Base-by-base conservation (phyloP, 768 basidiomycete genomes). In the Agaricus sinodeliciosus region DNA sequence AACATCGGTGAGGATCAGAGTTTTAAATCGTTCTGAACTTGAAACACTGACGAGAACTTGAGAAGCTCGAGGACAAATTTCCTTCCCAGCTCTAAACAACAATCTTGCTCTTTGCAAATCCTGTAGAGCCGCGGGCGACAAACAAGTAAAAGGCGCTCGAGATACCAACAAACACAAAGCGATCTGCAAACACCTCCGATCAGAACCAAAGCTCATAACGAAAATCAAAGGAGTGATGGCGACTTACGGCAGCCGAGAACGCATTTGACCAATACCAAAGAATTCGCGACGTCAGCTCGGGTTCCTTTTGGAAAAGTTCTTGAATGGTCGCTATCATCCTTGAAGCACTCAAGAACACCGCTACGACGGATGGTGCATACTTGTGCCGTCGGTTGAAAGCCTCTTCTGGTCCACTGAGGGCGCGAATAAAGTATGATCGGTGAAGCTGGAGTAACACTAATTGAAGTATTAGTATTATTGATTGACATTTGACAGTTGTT, bases 361-460 rank as follows among this genome's bases (percentile, higher is more conserved):
- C 84, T 11, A 86, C 78, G 9, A 84, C 82, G 7, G 84, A 86
- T 3, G 84, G 82, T 5, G 85, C 84, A 57, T 81, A 84, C 62
- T 73, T 77, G 68, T 85, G 81, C 49, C 69, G 71, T 54, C 80
- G 72, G 51, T 83, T 81, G 63, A 85, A 81, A 0, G 78, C 73
- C 55, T 75, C 72, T 60, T 83, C 81, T 34, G 74, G 77, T 5
- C 72, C 70, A 54, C 76, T 81, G 35, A 86, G 67, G 18, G 83
- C 82, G 47, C 77, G 76, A 18, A 81, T 81, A 62, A 86, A 85
- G 67, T 75, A 85, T n/a, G 77, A 76, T 46, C 84, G 71, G 63
- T 87, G 85, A 28, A 86, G 65, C 60, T 85, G 83, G 12, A 86
- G 71, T 19, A 87, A 70, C 37, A 84, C 84, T 85, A 49, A 36